phyloP scores from a whole-genome alignment of 352 stramenopile species.

The Globisporangium barbulae region DNA sequence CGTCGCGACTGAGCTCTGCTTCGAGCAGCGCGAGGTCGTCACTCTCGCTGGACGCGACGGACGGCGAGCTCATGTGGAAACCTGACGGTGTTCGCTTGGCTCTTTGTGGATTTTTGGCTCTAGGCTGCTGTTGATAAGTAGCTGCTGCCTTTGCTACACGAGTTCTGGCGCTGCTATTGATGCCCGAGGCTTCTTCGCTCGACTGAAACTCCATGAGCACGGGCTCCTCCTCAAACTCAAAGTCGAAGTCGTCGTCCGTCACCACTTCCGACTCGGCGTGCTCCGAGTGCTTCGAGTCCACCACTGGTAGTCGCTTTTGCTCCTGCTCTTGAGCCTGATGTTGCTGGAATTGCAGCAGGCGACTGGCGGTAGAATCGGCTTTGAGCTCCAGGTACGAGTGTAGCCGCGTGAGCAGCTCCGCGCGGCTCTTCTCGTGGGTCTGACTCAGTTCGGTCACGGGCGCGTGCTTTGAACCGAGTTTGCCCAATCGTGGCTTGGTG shows the following conservation, averaged over 20 bases:
- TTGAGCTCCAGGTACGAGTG: slow-evolving; percentile 8
- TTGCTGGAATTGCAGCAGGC: not conserved
- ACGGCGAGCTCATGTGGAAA: slow-evolving; percentile 7
- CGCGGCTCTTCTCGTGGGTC: slow-evolving; percentile 11
- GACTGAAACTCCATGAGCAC: not conserved
- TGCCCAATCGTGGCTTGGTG: not conserved
- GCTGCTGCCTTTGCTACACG: not conserved
- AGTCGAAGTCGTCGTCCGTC: not conserved
- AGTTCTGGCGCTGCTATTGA: not conserved
- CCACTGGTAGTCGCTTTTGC: not conserved
- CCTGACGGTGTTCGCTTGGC: not conserved
- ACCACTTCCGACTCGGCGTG: not conserved
- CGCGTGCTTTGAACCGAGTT: not conserved
- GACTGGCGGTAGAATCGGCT: not conserved
- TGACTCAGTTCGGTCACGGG: slow-evolving; percentile 2
- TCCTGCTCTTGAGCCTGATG: not conserved
- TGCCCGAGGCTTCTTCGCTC: not conserved
- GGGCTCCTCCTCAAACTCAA: slow-evolving; percentile 10
- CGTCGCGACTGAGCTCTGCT: slow-evolving; percentile 28
- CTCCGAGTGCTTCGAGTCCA: not conserved
- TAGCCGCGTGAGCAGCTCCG: slow-evolving; percentile 4
- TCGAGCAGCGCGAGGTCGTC: slow-evolving; percentile 47
- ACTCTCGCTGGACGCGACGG: slow-evolving; percentile 27
- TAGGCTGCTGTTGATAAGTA: not conserved
- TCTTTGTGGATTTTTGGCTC: not conserved